Percentiles rank a stretch among this genome's conserved stretches.
These are phyloP conservation scores for Solanum pinnatisectum DNA, from an alignment of 257 asterid genomes.

Conservation along the genomic window DNA sequence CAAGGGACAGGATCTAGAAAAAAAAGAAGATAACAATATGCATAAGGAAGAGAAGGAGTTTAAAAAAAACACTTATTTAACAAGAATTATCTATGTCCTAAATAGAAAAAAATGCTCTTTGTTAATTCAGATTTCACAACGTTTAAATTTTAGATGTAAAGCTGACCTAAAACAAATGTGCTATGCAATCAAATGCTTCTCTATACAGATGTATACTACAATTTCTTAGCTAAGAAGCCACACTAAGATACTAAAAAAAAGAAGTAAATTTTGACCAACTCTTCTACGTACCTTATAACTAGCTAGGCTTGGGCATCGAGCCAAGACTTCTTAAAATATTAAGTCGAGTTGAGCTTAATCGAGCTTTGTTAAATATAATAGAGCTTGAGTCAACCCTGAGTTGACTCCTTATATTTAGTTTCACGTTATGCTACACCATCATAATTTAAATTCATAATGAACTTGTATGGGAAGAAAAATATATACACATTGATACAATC, in stretches of 20 bases:
- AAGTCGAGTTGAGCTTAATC: background rate
- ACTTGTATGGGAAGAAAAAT: background rate
- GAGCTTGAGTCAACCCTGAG: background rate
- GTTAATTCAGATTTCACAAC: background rate
- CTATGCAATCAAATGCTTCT: background rate
- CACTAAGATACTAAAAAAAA: background rate
- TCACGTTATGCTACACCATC: background rate
- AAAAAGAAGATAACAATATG: background rate
- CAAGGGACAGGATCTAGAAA: background rate
- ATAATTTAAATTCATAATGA: background rate
- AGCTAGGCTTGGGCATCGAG: background rate
- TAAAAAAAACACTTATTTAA: background rate
- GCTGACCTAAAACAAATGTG: background rate
- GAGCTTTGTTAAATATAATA: background rate
- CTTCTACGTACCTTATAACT: too few species aligned
- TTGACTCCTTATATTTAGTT: background rate
- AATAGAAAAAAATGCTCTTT: background rate
- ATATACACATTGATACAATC: background rate
- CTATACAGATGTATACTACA: background rate
- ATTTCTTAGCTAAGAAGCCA: background rate
- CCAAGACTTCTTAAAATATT: too few species aligned
- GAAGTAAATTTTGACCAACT: too few species aligned
- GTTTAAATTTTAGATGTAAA: background rate
- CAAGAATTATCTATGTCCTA: background rate
- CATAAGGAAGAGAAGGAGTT: background rate